A percentile compares a stretch with the other conserved stretches of the same genome.
phyloP scores from a whole-genome alignment of 768 basidiomycete species.

The Mycena polygramma region DNA sequence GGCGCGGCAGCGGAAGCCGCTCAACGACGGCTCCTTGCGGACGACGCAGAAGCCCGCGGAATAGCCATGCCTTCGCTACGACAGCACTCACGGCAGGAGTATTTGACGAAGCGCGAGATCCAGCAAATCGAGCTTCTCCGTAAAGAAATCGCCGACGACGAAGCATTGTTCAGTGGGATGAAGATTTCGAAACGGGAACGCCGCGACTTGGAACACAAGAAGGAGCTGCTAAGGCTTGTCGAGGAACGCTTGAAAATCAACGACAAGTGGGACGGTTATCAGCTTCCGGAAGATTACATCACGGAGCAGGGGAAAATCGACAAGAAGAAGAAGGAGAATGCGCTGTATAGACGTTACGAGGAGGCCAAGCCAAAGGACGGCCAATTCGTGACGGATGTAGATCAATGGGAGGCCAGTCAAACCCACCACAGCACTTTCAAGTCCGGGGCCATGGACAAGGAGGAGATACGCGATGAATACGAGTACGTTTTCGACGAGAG shows the following conservation, averaged over 20 bases:
- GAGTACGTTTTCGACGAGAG: constrained; percentile 99
- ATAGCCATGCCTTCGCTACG: constrained; percentile 79
- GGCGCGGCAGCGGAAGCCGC: constrained; percentile 88
- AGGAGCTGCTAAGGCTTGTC: constrained; percentile 90
- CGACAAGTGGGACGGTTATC: constrained; percentile 96
- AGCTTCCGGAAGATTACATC: constrained; percentile 97
- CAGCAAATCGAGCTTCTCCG: constrained; percentile 95
- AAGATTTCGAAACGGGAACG: constrained; percentile 88
- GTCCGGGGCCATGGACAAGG: constrained; percentile 93
- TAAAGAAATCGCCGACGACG: constrained; percentile 95
- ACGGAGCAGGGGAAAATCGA: constrained; percentile 99
- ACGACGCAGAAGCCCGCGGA: constrained; percentile 73
- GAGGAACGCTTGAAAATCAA: constrained; percentile 95
- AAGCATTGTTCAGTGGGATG: constrained; percentile 91
- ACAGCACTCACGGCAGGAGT: constrained; percentile 92
- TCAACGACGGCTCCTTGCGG: constrained; percentile 83
- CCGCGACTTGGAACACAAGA: constrained; percentile 89
- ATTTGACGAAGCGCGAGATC: constrained; percentile 94
- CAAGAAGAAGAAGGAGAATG: constrained; percentile 94
- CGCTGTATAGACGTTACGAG: constrained; percentile 94
- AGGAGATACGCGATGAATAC: constrained; percentile 84
- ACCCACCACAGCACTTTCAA: constrained; percentile 90
- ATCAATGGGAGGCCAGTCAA: constrained; percentile 97
- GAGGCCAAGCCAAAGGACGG: constrained; percentile 93
- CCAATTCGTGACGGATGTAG: constrained; percentile 96